These are phyloP conservation scores for Monosporascus sp. DNA, from an alignment of 2,329 filamentous ascomycete genomes.

Conservation along the genomic window DNA sequence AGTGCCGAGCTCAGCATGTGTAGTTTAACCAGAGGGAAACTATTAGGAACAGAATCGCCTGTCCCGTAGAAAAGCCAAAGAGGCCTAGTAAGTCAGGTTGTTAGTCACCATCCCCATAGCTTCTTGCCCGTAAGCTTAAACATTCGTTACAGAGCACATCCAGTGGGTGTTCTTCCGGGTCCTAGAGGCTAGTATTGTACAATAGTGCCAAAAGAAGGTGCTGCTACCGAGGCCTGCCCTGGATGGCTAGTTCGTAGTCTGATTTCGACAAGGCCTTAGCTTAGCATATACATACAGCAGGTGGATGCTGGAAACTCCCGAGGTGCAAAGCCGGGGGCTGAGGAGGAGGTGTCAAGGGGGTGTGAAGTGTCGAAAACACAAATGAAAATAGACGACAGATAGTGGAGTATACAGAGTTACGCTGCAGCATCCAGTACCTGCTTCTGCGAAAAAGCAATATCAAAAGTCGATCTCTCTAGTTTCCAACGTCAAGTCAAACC, in stretches of 20 bases:
- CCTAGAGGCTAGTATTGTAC: background rate
- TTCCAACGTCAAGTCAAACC: background rate
- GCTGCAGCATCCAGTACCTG: too few relatives aligned
- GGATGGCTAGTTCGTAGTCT: constrained; percentile 15
- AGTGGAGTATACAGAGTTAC: background rate
- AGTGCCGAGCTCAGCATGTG: constrained; percentile 5
- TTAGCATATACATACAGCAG: constrained; percentile 1
- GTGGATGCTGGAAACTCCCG: constrained; percentile 24
- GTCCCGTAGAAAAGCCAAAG: background rate
- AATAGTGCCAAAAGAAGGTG: background rate
- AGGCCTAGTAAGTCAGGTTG: background rate
- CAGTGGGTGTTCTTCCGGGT: too few relatives aligned
- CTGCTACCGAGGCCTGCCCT: background rate
- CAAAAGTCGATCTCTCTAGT: background rate
- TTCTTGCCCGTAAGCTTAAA: too few relatives aligned
- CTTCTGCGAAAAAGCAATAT: background rate
- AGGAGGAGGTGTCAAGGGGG: constrained; percentile 8
- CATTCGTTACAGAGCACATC: too few relatives aligned
- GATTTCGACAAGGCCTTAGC: constrained; percentile 9
- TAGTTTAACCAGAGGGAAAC: background rate
- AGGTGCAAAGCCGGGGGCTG: constrained; percentile 18
- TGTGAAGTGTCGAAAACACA: constrained; percentile 13
- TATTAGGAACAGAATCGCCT: background rate
- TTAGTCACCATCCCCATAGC: too few relatives aligned
- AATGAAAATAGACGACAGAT: constrained; percentile 4